Conservation (phyloP, 805 yeast genomes). For the Wickerhamiella qilinensis region DNA sequence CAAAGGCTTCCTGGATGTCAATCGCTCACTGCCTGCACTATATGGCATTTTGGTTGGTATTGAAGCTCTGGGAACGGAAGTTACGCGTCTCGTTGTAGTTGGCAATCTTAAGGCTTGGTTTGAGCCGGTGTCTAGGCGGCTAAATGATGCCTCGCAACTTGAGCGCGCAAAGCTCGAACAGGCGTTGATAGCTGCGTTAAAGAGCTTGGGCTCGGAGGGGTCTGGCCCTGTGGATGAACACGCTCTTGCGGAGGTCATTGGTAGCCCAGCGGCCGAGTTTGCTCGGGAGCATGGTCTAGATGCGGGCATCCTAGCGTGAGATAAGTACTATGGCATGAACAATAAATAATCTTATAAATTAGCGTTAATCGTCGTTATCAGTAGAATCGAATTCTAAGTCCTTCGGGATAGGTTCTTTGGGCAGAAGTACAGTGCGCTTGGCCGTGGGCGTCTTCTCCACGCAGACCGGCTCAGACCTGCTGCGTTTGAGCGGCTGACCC, state of each 20-base stretch:
- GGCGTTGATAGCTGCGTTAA: conserved; percentile 13
- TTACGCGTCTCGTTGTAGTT: conserved; percentile 62
- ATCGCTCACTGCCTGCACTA: conserved; percentile 74
- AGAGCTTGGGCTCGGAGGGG: conserved; percentile 22
- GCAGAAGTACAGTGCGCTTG: conserved; percentile 5
- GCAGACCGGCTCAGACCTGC: conserved; percentile 1
- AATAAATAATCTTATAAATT: not conserved
- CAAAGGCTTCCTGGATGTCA: conserved; percentile 75
- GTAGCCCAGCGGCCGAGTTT: conserved; percentile 36
- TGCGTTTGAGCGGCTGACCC: not conserved
- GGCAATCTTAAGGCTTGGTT: conserved; percentile 77
- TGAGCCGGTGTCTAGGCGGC: conserved; percentile 30
- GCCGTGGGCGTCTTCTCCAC: conserved; percentile 10
- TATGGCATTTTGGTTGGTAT: conserved; percentile 85
- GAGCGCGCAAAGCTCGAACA: conserved; percentile 12
- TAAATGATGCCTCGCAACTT: conserved; percentile 19
- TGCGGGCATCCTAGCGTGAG: conserved; percentile 22
- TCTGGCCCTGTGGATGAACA: conserved; percentile 20
- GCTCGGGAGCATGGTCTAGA: conserved; percentile 34
- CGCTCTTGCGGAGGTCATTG: conserved; percentile 43
- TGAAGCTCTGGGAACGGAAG: conserved; percentile 72
- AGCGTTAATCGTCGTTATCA: conserved; percentile 9
- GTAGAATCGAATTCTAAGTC: conserved; percentile 12
- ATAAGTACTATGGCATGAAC: not conserved
- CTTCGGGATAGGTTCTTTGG: conserved; percentile 6